phyloP scores from a whole-genome alignment of 495 filamentous ascomycete genomes.

The Penicillium verhagenii region DNA sequence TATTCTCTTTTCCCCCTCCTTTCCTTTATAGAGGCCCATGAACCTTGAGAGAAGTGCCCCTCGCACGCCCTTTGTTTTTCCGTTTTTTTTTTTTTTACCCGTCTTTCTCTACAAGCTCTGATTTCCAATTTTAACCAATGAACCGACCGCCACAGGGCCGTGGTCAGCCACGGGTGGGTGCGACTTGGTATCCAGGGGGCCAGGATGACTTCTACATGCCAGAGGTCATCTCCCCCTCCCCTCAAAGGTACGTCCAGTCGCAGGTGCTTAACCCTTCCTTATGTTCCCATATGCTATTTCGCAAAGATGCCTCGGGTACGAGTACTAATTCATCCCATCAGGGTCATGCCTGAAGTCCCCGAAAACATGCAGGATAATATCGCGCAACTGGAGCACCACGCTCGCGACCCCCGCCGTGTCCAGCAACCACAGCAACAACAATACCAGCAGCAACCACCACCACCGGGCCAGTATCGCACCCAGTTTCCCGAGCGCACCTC shows the following conservation, averaged over 20 bases:
- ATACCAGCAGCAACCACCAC: constrained; percentile 33
- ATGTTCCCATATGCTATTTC: not conserved
- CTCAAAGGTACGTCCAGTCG: constrained; percentile 70
- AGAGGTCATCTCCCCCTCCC: constrained; percentile 76
- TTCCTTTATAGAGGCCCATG: not conserved
- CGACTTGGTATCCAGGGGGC: constrained; percentile 88
- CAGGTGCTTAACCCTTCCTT: not conserved
- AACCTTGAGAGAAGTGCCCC: not conserved
- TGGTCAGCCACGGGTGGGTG: constrained; percentile 59
- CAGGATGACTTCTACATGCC: constrained; percentile 85
- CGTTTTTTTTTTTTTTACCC: not conserved
- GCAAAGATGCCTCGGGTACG: constrained; percentile 23
- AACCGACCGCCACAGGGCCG: constrained; percentile 37
- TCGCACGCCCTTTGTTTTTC: not conserved
- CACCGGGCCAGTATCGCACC: constrained; percentile 37
- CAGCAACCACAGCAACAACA: constrained; percentile 32
- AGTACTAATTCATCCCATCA: constrained; percentile 36
- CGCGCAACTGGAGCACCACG: constrained; percentile 82
- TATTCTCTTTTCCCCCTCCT: not conserved
- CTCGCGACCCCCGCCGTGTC: constrained; percentile 46
- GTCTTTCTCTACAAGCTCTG: not conserved
- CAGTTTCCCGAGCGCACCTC: constrained; percentile 45
- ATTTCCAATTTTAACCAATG: constrained; percentile 24
- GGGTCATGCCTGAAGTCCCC: constrained; percentile 74
- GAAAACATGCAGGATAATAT: constrained; percentile 90